Conservation (phyloP, 208 protist genomes). For the Phytomonas sp. region DNA sequence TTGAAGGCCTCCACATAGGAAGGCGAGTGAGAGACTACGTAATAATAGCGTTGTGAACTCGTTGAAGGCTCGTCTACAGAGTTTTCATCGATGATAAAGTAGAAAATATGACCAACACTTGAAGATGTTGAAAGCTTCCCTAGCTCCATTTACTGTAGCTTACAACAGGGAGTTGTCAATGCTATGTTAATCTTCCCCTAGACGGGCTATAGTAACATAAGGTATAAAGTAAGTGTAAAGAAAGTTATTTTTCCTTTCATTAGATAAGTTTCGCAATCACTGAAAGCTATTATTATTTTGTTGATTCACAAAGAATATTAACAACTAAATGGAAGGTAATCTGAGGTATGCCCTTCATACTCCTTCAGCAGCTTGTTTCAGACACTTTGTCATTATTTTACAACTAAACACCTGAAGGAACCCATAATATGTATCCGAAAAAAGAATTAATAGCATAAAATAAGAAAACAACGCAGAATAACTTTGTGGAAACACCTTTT, state of each 20-base stretch:
- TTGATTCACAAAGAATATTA: too few relatives aligned
- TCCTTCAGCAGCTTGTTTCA: too few relatives aligned
- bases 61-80: conserved; percentile 38
- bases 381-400: too few relatives aligned
- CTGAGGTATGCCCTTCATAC: too few relatives aligned
- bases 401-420: too few relatives aligned
- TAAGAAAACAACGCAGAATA: conserved; percentile 10
- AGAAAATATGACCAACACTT: conserved; percentile 32
- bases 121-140: conserved; percentile 28
- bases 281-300: too few relatives aligned
- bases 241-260: neutral
- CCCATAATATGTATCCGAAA: conserved; percentile 9
- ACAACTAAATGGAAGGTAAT: too few relatives aligned
- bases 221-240: conserved; percentile 1
- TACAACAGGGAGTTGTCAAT: neutral
- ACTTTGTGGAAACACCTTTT: neutral
- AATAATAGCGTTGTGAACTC: conserved; percentile 30
- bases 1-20: conserved; percentile 40
- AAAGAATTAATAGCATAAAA: conserved; percentile 11
- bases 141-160: conserved; percentile 25
- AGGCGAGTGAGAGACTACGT: conserved; percentile 29
- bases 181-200: neutral
- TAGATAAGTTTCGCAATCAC: too few relatives aligned
- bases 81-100: conserved; percentile 52
- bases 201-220: neutral